phyloP scores from a whole-genome alignment of 1,284 basidiomycete genomes.

The Apiotrichum gracile region DNA sequence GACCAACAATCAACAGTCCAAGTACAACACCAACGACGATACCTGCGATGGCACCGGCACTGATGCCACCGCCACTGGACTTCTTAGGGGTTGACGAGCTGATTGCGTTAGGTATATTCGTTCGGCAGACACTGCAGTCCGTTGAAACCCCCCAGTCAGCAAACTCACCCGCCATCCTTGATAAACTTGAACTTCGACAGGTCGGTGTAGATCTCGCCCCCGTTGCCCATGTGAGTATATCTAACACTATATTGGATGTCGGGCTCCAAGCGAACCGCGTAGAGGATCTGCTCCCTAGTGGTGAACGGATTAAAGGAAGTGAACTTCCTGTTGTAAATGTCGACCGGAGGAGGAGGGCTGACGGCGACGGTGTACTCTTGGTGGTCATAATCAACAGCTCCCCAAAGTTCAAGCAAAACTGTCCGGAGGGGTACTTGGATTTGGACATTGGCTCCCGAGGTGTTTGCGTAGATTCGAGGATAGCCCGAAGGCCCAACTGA shows the following conservation, averaged over 20 bases:
- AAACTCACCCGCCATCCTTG: neutral
- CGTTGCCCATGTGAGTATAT: neutral
- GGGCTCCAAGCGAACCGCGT: neutral
- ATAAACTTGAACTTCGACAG: neutral
- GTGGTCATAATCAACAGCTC: neutral
- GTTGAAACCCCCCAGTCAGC: neutral
- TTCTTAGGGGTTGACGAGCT: neutral
- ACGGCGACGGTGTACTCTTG: neutral
- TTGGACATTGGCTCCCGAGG: neutral
- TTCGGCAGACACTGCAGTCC: too few species aligned
- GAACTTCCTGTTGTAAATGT: too few species aligned
- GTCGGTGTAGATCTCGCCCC: neutral
- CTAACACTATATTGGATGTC: neutral
- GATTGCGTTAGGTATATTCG: neutral
- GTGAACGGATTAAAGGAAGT: neutral
- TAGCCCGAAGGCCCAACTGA: neutral
- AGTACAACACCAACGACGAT: slow-evolving; percentile 14
- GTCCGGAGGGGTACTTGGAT: neutral
- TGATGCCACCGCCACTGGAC: neutral
- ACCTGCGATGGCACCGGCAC: slow-evolving; percentile 14
- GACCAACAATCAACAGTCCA: slow-evolving; percentile 11
- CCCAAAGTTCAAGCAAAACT: neutral
- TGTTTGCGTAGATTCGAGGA: neutral
- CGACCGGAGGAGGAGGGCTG: neutral
- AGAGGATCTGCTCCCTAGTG: neutral